phyloP scores from a whole-genome alignment of 2,329 filamentous ascomycete genomes.

The Saccharata proteae region DNA sequence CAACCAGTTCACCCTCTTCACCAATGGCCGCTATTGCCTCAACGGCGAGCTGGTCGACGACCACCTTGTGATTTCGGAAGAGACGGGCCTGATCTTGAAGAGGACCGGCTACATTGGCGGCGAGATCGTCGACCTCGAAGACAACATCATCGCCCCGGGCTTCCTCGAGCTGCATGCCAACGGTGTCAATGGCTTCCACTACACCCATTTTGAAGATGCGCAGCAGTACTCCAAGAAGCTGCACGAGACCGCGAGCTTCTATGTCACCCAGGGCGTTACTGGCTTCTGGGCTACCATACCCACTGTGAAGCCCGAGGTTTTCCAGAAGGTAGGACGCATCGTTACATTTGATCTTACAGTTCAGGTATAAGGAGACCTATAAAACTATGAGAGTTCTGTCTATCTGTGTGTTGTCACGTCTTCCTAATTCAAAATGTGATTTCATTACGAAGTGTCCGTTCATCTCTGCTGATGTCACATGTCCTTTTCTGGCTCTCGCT shows the following conservation, averaged over 20 bases:
- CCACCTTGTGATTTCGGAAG: constrained; percentile 33
- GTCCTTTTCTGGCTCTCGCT: background rate
- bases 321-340: constrained; percentile 27
- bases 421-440: background rate
- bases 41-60: constrained; percentile 31
- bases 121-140: constrained; percentile 35
- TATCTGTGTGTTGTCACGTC: background rate
- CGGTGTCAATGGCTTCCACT: constrained; percentile 41
- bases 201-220: constrained; percentile 36
- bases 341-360: background rate
- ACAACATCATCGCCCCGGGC: constrained; percentile 40
- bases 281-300: constrained; percentile 44
- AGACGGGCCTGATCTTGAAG: constrained; percentile 31
- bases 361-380: background rate
- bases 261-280: constrained; percentile 40
- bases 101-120: constrained; percentile 32
- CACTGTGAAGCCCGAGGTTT: constrained; percentile 35
- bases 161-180: constrained; percentile 46
- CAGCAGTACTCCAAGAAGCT: constrained; percentile 32
- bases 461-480: no score
- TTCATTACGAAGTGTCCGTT: no score
- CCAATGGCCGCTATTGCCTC: constrained; percentile 33
- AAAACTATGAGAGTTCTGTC: background rate
- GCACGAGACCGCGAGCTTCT: constrained; percentile 34
- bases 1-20: constrained; percentile 33